Evolutionary conservation across 2,329 filamentous ascomycete species (phyloP).

Genomic region (Pestalotiopsis sp.): DNA sequence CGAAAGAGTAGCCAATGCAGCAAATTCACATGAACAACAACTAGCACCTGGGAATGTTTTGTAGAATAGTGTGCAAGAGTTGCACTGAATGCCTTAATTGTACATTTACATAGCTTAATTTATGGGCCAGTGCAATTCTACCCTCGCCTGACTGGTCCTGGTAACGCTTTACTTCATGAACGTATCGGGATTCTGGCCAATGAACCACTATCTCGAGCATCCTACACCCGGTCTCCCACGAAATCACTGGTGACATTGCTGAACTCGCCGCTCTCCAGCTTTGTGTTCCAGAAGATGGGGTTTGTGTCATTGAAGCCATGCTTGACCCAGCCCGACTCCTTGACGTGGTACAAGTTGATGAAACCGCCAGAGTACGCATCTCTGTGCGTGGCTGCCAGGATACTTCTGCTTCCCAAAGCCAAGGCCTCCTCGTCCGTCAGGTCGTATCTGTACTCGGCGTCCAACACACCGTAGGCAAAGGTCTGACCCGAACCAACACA

Average conservation of each 20-base stretch:
- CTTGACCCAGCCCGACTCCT: conserved; percentile 98
- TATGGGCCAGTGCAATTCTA: conserved; percentile 18
- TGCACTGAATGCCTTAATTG: conserved; percentile 18
- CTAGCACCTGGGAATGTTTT: background rate
- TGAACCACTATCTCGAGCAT: background rate
- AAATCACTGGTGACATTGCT: conserved; percentile 86
- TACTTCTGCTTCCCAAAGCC: conserved; percentile 87
- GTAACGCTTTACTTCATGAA: conserved; percentile 16
- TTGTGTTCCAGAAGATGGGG: conserved; percentile 99
- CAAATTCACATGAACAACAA: background rate
- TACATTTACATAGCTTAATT: conserved; percentile 26
- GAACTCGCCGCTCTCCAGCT: conserved; percentile 98
- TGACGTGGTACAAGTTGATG: conserved; percentile 99
- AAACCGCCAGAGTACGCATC: conserved; percentile 98
- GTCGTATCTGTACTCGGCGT: conserved; percentile 93
- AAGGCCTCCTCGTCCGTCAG: conserved; percentile 85
- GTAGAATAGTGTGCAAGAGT: background rate
- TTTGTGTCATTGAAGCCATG: conserved; percentile 98
- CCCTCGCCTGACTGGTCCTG: conserved; percentile 15
- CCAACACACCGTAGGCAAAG: conserved; percentile 96
- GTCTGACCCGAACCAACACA: conserved; percentile 98
- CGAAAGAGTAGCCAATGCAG: background rate
- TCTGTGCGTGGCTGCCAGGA: conserved; percentile 92
- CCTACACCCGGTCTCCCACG: conserved; percentile 36
- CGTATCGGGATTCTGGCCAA: background rate